Evolutionary conservation across 257 asterid genomes (phyloP), one percentile per base, ranked within the genome.

Genomic region (Solanum neorickii): DNA sequence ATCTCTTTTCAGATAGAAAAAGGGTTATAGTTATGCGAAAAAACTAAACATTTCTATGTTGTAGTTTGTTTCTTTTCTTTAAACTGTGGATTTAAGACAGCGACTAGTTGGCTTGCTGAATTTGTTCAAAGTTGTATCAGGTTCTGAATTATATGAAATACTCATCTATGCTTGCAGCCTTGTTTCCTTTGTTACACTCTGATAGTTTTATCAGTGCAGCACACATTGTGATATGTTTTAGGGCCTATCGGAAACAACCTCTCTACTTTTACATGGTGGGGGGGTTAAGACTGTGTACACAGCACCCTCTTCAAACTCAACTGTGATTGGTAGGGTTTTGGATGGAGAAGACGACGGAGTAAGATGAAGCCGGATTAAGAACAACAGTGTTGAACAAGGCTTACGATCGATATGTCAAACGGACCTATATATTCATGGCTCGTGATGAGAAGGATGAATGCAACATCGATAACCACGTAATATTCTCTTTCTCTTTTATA

Each of bases 341-440:
- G 47, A 41, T 0, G 73, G 3, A 20, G 5, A 12, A 85, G 14
- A n/a, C 39, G 74, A 33, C 14, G 27, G 21, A 41, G 23, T 29
- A 88, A 52, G 41, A 96, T 95, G 99, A 96, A 94, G 93, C 93
- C 96, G 86, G 93, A 94, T 77, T 95, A 87, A 98, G 98, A 23
- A 89, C 85, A 92, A 95, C 93, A 87, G 94, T 94, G 23, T 92
- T 96, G 14, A 49, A 49, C 23, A 49, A 49, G 60, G 9, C 23
- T 16, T 49, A 49, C 60, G 16, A 49, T 49, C 60, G 60, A 49
- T 49, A 49, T 49, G 23, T 49, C 60, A 49, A 93, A 89, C 98
- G 98, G 41, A 96, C 98, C 87, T 94, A 98, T 87, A 95, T 94
- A 83, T 96, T 96, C 93, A 94, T 95, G 99, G 98, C 99, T 1